phyloP scores from a whole-genome alignment of 1,284 basidiomycete genomes.

The Cutaneotrichosporon sp. region DNA sequence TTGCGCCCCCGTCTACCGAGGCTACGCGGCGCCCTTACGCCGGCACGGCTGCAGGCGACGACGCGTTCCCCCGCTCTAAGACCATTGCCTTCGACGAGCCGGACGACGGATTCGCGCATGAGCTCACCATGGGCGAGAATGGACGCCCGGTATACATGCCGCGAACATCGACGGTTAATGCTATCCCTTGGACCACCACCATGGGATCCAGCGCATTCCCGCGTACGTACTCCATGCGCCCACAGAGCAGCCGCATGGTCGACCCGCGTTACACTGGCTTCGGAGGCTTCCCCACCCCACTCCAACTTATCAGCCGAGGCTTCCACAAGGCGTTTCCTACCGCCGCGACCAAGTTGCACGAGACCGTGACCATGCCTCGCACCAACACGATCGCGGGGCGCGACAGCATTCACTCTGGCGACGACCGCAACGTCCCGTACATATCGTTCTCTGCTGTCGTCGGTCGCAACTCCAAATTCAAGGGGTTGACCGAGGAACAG shows the following conservation, averaged over 20 bases:
- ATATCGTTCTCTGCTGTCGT: slow-evolving; percentile 82
- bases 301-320: slow-evolving; percentile 60
- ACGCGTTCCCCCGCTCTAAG: slow-evolving; percentile 58
- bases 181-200: slow-evolving; percentile 29
- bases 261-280: slow-evolving; percentile 57
- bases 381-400: slow-evolving; percentile 62
- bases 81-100: slow-evolving; percentile 62
- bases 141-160: slow-evolving; percentile 15
- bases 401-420: slow-evolving; percentile 32
- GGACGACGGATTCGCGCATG: slow-evolving; percentile 32
- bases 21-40: slow-evolving; percentile 42
- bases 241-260: slow-evolving; percentile 43
- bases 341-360: slow-evolving; percentile 59
- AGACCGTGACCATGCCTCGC: slow-evolving; percentile 71
- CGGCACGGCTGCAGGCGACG: not conserved
- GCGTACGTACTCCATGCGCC: slow-evolving; percentile 48
- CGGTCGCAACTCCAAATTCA: slow-evolving; percentile 85
- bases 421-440: slow-evolving; percentile 68
- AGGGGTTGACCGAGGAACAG: slow-evolving; percentile 74
- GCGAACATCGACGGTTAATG: slow-evolving; percentile 43
- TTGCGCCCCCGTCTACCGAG: slow-evolving; percentile 34
- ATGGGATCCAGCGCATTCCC: slow-evolving; percentile 39
- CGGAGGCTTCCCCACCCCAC: slow-evolving; percentile 87
- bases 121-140: slow-evolving; percentile 18
- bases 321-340: slow-evolving; percentile 63